phyloP scores from a whole-genome alignment of 345 rosid species.

The Bruguiera gymnorhiza region DNA sequence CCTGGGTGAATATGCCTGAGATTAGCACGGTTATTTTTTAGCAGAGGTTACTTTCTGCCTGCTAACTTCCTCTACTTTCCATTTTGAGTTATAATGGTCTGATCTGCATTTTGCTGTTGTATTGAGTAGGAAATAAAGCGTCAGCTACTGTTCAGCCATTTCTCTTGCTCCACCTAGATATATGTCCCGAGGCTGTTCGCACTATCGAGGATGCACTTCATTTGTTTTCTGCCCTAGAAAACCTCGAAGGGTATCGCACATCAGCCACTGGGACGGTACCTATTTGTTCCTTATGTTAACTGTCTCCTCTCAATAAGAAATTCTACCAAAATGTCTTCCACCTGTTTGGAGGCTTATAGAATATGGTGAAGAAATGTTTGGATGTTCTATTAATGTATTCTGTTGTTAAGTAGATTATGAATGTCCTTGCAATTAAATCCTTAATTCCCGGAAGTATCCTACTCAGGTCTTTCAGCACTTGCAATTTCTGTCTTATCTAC shows the following conservation, averaged over 20 bases:
- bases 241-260: conserved; percentile 85
- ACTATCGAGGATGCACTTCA: conserved; percentile 82
- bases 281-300: conserved; percentile 3
- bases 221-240: conserved; percentile 70
- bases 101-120: not conserved
- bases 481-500: not conserved
- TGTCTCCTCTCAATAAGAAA: not conserved
- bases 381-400: not conserved
- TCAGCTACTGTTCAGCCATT: conserved; percentile 89
- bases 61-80: too few species aligned
- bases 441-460: too few species aligned
- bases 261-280: conserved; percentile 78
- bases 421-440: too few species aligned
- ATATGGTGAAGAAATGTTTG: not conserved
- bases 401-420: too few species aligned
- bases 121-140: conserved; percentile 58
- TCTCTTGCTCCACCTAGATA: conserved; percentile 86
- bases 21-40: too few species aligned
- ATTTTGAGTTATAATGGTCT: not conserved
- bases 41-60: too few species aligned
- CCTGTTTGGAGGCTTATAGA: not conserved
- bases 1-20: not conserved
- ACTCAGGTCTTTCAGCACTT: too few species aligned
- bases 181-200: conserved; percentile 62
- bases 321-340: not conserved